Evolutionary conservation across 441 rosid genomes (phyloP).

Genomic region (Populus tomentosa): DNA sequence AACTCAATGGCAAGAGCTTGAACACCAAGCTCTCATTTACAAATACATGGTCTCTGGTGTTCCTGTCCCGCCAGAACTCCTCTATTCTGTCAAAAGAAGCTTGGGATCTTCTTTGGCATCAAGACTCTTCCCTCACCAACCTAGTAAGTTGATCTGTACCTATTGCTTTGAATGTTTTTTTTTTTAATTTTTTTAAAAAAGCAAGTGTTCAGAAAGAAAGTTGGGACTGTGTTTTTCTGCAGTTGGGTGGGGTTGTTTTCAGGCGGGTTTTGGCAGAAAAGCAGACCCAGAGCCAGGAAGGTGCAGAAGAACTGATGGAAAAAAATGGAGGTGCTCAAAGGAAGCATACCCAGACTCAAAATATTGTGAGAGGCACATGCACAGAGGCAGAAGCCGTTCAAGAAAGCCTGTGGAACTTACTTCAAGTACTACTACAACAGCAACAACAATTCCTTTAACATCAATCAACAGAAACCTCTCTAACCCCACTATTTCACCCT

Average conservation of each 20-base stretch:
- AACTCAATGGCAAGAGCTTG: constrained; percentile 93
- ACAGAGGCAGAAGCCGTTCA: constrained; percentile 97
- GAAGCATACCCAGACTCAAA: constrained; percentile 93
- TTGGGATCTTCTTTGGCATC: constrained; percentile 53
- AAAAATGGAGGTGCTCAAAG: constrained; percentile 98
- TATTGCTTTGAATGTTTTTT: not conserved
- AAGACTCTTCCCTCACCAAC: constrained; percentile 52
- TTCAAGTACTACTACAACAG: constrained; percentile 20
- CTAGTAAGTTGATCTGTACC: constrained; percentile 14
- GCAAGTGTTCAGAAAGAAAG: not conserved
- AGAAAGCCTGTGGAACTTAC: constrained; percentile 90
- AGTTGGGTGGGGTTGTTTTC: constrained; percentile 89
- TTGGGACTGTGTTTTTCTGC: constrained; percentile 16
- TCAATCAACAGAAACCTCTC: constrained; percentile 19
- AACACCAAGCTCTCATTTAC: constrained; percentile 85
- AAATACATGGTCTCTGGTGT: constrained; percentile 84
- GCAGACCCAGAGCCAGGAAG: constrained; percentile 96
- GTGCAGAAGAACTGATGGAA: constrained; percentile 98
- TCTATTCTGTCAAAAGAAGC: constrained; percentile 63
- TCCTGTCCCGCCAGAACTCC: constrained; percentile 84
- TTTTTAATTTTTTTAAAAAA: not conserved
- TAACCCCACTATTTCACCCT: constrained; percentile 9
- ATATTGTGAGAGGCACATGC: constrained; percentile 98
- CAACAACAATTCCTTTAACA: constrained; percentile 19
- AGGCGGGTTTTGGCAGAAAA: constrained; percentile 75